phyloP scores from a whole-genome alignment of 2,329 filamentous ascomycete species.

The Rhexocercosporidium sp. region DNA sequence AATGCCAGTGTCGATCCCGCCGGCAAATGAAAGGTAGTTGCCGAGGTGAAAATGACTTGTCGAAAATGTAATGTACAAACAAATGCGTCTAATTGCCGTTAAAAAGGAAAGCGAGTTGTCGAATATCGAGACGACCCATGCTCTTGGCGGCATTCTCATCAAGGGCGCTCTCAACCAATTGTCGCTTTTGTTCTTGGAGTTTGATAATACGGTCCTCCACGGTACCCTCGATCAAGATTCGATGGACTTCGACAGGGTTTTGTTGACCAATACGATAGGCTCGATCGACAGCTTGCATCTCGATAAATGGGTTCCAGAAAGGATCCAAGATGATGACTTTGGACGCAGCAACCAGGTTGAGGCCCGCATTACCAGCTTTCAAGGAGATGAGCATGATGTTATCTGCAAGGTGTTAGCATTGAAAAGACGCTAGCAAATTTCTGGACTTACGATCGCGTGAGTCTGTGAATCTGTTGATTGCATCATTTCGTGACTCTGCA shows the following conservation, averaged over 20 bases:
- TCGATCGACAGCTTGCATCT: conserved; percentile 90
- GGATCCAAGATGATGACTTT: conserved; percentile 91
- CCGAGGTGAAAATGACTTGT: neutral
- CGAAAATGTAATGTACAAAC: neutral
- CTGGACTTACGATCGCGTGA: conserved; percentile 54
- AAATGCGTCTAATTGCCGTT: neutral
- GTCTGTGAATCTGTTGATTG: conserved; percentile 69
- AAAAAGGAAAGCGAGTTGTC: conserved; percentile 39
- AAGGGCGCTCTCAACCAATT: conserved; percentile 77
- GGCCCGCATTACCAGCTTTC: conserved; percentile 81
- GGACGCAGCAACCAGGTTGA: conserved; percentile 83
- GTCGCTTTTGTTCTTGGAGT: conserved; percentile 79
- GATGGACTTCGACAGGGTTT: conserved; percentile 76
- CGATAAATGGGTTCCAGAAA: conserved; percentile 93
- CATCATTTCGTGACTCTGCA: conserved; percentile 66
- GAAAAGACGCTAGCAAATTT: neutral
- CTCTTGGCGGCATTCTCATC: conserved; percentile 74
- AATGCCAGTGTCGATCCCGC: neutral
- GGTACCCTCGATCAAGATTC: conserved; percentile 76
- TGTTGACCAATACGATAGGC: conserved; percentile 87
- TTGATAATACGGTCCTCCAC: conserved; percentile 86
- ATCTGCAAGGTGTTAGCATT: neutral
- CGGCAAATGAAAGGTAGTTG: neutral
- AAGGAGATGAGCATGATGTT: conserved; percentile 52
- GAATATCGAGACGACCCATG: conserved; percentile 63